These are phyloP conservation scores for Quercus tomentella DNA, from an alignment of 331 rosid genomes.

Conservation along the genomic window DNA sequence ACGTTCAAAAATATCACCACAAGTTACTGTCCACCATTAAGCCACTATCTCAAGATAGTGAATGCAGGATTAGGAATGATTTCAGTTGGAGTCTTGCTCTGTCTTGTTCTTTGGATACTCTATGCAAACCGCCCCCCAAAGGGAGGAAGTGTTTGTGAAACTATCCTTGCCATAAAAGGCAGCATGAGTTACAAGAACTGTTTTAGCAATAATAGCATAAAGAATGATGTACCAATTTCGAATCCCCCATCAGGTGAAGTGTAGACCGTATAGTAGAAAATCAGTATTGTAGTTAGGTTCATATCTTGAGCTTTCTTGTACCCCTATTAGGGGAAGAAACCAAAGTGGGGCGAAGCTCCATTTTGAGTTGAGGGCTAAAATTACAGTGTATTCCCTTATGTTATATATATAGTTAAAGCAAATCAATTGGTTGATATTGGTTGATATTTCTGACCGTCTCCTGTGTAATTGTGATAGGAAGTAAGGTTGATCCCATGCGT, in stretches of 20 bases:
- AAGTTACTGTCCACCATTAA: constrained; percentile 69
- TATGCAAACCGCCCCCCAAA: constrained; percentile 87
- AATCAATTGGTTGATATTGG: constrained; percentile 1
- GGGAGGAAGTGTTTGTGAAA: constrained; percentile 73
- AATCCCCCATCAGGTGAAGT: constrained; percentile 30
- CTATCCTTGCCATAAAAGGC: constrained; percentile 41
- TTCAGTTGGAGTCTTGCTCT: constrained; percentile 84
- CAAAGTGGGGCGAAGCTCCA: constrained; percentile 15
- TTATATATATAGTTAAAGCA: constrained; percentile 10
- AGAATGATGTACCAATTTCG: constrained; percentile 21
- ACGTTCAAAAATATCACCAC: constrained; percentile 72
- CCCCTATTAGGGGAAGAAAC: neutral
- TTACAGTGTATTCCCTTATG: constrained; percentile 6
- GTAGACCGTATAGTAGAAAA: constrained; percentile 7
- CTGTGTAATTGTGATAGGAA: neutral
- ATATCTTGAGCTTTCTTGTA: neutral
- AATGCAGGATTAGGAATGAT: constrained; percentile 79
- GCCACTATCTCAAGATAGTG: constrained; percentile 60
- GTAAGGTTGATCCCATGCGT: no score
- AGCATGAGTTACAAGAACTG: constrained; percentile 23
- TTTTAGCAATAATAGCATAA: constrained; percentile 7
- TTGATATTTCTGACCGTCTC: neutral
- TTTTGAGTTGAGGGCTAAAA: constrained; percentile 23
- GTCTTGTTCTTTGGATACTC: constrained; percentile 90
- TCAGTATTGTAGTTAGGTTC: neutral